Base-by-base conservation (phyloP, 202 grass and related monocot species). In the Dendrocalamus latiflorus region DNA sequence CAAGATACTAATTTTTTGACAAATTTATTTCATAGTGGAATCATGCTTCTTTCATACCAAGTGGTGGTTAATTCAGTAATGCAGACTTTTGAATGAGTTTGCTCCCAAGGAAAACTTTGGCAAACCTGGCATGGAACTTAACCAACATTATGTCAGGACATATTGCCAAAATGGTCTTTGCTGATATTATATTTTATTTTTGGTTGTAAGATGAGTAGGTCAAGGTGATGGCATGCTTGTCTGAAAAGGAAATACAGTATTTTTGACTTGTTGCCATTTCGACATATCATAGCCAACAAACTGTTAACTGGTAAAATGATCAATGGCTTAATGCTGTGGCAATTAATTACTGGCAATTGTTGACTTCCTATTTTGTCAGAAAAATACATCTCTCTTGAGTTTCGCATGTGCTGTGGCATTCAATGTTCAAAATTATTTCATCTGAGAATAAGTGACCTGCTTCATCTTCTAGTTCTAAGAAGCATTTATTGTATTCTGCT, bases 381-480 rank as follows among this genome's bases (percentile, higher is more conserved):
- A 59, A 39, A 39, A n/a, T 7, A 74, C 33, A 21, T 67, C 11
- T 43, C 25, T 75, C 9, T 17, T 13, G 36, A 68, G 50, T 41
- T 73, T 77, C 13, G 0, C 16, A 33, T 86, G 7, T 11, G 16
- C 14, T 74, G 18, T 83, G 24, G 6, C 24, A 51, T 75, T 51
- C 34, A 38, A 7, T 36, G 25, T 65, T 72, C 53, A 72, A 72
- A 78, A 26, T 61, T 57, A 33, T 53, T 80, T 44, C 42, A 50
- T 56, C 9, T 45, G 21, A 76, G 9, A 62, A 67, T 51, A 38
- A 61, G 2, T 66, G 18, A 14, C 17, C 34, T 33, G 66, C 9
- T 74, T 83, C 22, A 48, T 84, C 39, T 69, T 9, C 42, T 67
- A 49, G 25, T 43, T 72, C 21, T 85, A 45, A 53, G 63, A 66